Evolutionary conservation across 2,329 filamentous ascomycete species (phyloP), one percentile per base, ranked within the genome.

Genomic region (Fusarium denticulatum): DNA sequence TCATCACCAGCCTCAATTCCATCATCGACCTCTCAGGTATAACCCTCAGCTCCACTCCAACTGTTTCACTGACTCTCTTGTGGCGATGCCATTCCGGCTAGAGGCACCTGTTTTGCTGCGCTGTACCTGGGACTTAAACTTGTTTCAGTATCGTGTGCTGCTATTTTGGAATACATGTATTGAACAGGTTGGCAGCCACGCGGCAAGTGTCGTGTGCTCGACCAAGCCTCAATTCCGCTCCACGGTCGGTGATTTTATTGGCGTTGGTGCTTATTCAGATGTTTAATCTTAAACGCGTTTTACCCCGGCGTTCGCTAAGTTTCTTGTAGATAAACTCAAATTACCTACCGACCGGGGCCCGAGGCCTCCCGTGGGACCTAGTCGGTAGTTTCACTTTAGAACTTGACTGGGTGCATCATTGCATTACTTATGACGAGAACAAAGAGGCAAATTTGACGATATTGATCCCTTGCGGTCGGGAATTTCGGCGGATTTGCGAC

Each of bases 141-240:
- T 37, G 62, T 60, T 67, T 67, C 46, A 50, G 64, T 3, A 20
- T 67, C 42, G 40, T 50, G 39, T 22, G 32, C 37, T 68, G 43
- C 66, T 73, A 73, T 73, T 73, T 73, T 36, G n/a, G 59, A 56
- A 42, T 28, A 24, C 42, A 70, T 39, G 36, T 49, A 46, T 43
- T 13, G 22, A 6, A 16, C 20, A 22, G 34, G 39, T 32, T 32
- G 26, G 34, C 24, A 36, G 69, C 45, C 42, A 47, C 47, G 40
- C 42, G 30, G 57, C 65, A 61, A 63, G n/a, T 56, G 53, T 45
- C 24, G 30, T 57, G 64, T 67, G 67, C 52, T 56, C 15, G 7
- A 8, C 60, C 46, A 55, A 66, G 53, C 55, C 47, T 40, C 46
- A 37, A 28, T 20, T 14, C n/a, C 24, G 42, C 7, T 65, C 18